Conservation (phyloP, 1,139 yeast species). For the Kodamaea sp. region DNA sequence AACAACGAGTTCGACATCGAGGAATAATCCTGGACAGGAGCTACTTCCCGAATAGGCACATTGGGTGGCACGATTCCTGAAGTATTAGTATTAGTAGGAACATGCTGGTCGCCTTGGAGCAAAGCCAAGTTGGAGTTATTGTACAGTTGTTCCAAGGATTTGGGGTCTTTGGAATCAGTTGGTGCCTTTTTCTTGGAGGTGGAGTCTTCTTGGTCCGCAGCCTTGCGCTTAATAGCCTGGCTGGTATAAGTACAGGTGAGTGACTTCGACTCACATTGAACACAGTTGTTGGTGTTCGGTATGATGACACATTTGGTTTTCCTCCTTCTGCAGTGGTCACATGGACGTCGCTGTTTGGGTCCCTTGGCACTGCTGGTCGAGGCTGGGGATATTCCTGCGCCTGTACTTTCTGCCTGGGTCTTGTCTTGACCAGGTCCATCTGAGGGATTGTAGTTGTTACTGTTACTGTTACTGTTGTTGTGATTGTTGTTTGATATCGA, state of each 20-base stretch:
- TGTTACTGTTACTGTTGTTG: background rate
- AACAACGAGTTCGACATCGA: constrained; percentile 49
- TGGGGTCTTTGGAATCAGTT: constrained; percentile 4
- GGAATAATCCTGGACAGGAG: constrained; percentile 58
- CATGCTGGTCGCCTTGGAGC: background rate
- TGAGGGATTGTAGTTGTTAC: background rate
- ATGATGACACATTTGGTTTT: constrained; percentile 65
- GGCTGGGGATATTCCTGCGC: constrained; percentile 7
- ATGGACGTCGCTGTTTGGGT: constrained; percentile 47
- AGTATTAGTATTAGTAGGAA: constrained; percentile 8
- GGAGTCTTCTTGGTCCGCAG: constrained; percentile 22
- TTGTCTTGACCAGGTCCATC: constrained; percentile 1
- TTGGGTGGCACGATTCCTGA: constrained; percentile 43
- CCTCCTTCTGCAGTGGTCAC: constrained; percentile 69
- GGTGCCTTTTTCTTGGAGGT: constrained; percentile 18
- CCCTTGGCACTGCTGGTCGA: constrained; percentile 8
- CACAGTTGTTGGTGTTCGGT: constrained; percentile 60
- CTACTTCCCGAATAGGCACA: constrained; percentile 53
- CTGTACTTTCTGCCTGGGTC: background rate
- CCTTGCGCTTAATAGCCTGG: constrained; percentile 35
- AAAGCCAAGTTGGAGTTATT: background rate
- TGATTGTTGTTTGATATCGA: background rate
- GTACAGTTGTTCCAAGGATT: constrained; percentile 1
- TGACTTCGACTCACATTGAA: constrained; percentile 68
- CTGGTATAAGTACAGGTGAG: constrained; percentile 59